These are phyloP conservation scores for Saccharomyces hybrid DNA, from an alignment of 1,139 yeast genomes.

Conservation along the genomic window DNA sequence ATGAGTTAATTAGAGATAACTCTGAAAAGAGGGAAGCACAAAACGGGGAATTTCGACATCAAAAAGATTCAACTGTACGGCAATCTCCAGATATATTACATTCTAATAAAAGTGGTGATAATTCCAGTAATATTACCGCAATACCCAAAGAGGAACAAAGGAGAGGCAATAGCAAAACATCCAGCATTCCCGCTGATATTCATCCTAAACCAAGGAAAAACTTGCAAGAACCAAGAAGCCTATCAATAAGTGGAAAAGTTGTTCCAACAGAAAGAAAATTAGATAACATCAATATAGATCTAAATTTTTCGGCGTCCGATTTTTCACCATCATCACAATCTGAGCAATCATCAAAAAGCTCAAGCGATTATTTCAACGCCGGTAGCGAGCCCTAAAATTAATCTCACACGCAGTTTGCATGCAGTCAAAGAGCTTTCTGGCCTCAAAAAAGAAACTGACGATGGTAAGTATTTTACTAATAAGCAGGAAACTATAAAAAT, in stretches of 20 bases:
- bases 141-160: not conserved
- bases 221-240: not conserved
- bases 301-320: not conserved
- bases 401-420: not conserved
- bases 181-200: not conserved
- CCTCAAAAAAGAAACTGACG: not conserved
- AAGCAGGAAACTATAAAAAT: not conserved
- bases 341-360: conserved; percentile 1
- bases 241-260: conserved; percentile 1
- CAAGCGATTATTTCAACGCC: conserved; percentile 11
- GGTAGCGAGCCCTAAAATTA: conserved; percentile 9
- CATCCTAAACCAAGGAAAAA: not conserved
- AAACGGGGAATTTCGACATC: not conserved
- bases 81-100: not conserved
- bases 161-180: not conserved
- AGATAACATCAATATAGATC: conserved; percentile 1
- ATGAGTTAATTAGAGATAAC: not conserved
- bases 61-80: not conserved
- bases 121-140: not conserved
- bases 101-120: not conserved
- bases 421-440: not conserved
- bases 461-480: not conserved
- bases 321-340: conserved; percentile 4
- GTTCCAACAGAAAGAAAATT: conserved; percentile 4
- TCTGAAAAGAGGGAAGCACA: not conserved